Evolutionary conservation across 805 yeast species (phyloP).

Genomic region (Candida takata): DNA sequence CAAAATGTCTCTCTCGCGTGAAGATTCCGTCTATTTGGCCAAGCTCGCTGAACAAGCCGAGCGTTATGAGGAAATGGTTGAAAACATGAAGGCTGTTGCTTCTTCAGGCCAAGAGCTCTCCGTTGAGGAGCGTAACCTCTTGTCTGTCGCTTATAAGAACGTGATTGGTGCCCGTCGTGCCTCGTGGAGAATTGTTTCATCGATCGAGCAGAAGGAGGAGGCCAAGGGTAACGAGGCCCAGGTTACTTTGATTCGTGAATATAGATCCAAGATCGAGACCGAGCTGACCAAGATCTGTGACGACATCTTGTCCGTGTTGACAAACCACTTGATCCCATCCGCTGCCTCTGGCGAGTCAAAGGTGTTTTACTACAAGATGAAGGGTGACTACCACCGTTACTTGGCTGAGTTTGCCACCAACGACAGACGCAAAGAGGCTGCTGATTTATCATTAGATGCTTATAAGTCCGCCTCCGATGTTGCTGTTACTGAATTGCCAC

Average conservation of each 20-base stretch:
- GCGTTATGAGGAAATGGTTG: conserved; percentile 99
- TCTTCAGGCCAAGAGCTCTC: conserved; percentile 91
- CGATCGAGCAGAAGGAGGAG: conserved; percentile 97
- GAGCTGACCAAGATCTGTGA: conserved; percentile 92
- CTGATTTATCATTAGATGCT: conserved; percentile 87
- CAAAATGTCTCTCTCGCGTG: conserved; percentile 77
- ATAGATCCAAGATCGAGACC: conserved; percentile 89
- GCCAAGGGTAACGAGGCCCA: conserved; percentile 91
- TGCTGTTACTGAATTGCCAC: conserved; percentile 94
- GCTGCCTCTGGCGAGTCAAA: conserved; percentile 97
- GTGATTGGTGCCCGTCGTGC: conserved; percentile 99
- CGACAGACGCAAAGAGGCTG: conserved; percentile 88
- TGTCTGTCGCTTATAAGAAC: conserved; percentile 96
- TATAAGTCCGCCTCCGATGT: conserved; percentile 94
- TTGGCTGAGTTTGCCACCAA: conserved; percentile 93
- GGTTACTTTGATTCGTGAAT: conserved; percentile 82
- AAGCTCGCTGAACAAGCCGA: conserved; percentile 99
- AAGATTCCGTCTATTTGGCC: conserved; percentile 96
- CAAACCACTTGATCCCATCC: conserved; percentile 84
- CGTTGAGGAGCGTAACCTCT: conserved; percentile 95
- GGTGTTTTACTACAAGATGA: conserved; percentile 98
- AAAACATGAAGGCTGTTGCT: conserved; percentile 96
- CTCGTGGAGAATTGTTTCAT: conserved; percentile 97
- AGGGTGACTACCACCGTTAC: conserved; percentile 99
- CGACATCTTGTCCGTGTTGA: conserved; percentile 82